Base-by-base conservation (phyloP, 305 asterid species). In the Fraxinus platypoda region DNA sequence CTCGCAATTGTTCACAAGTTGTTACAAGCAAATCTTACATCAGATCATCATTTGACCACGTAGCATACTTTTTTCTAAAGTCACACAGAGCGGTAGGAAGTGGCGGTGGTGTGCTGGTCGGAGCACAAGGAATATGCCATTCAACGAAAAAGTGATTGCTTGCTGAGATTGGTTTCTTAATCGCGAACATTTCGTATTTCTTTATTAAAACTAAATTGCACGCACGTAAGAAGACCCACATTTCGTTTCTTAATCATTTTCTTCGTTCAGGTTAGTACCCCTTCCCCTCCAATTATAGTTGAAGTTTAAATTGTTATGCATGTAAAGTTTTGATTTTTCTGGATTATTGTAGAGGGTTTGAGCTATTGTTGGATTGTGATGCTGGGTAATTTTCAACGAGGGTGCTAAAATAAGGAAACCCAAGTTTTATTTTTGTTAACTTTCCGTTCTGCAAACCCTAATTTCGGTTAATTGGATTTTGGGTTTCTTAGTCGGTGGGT, bases 71-170 rank as follows among this genome's bases (percentile, higher is more conserved):
- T 26, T 52, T 17, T n/a, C 64, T 52, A 19, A 52, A 52, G 64
- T 21, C n/a, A 25, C 72, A 9, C 6, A 64, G 70, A 23, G 72
- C 34, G 35, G 57, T 43, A 13, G 77, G 77, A 72, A 8, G 30
- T 7, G 28, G 78, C 66, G 82, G 72, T 25, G 70, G 33, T 26
- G 74, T 80, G 79, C 34, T 38, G 82, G 76, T 78, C 72, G 23
- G 81, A 21, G 75, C 8, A 83, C 78, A 83, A 80, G 80, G 90
- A 89, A 87, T 87, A 87, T 87, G 88, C 90, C 83, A 57, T 83
- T 88, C 73, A 30, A 81, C 43, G 80, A 41, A 28, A 75, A 80
- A 70, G 57, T 80, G 84, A 88, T 85, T 82, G 82, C 80, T 85
- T 72, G 79, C 80, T 75, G 83, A 88, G 90, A 83, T 85, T 83